Evolutionary conservation across 2,329 filamentous ascomycete species (phyloP).

Genomic region (Diplodia mutila): DNA sequence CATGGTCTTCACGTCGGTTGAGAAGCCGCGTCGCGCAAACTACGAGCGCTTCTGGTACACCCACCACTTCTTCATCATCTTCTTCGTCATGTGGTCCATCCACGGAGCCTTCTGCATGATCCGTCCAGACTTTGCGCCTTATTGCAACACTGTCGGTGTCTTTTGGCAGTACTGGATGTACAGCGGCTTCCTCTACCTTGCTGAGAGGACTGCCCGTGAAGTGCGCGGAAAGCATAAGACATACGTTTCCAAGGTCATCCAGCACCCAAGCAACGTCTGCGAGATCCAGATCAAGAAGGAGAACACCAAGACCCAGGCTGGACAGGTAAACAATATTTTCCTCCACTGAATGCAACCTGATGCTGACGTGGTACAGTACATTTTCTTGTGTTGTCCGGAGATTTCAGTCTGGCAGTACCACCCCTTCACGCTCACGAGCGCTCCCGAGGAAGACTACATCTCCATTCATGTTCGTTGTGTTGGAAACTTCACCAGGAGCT

Average conservation of each 20-base stretch:
- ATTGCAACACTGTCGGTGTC: conserved; percentile 75
- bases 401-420: conserved; percentile 89
- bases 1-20: conserved; percentile 76
- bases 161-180: conserved; percentile 94
- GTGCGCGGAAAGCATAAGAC: conserved; percentile 80
- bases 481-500: conserved; percentile 76
- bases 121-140: conserved; percentile 78
- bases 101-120: conserved; percentile 92
- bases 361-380: conserved; percentile 59
- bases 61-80: conserved; percentile 84
- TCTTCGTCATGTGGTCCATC: conserved; percentile 90
- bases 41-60: conserved; percentile 92
- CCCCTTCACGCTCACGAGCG: conserved; percentile 83
- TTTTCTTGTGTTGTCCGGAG: conserved; percentile 85
- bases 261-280: conserved; percentile 85
- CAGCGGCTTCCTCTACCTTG: conserved; percentile 77
- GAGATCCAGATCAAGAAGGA: conserved; percentile 94
- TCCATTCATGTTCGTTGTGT: conserved; percentile 82
- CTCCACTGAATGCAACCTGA: not conserved
- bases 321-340: conserved; percentile 52
- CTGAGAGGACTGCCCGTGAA: conserved; percentile 78
- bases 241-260: conserved; percentile 85
- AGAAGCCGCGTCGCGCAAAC: conserved; percentile 78
- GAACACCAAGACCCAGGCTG: conserved; percentile 77
- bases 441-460: conserved; percentile 88